A percentile compares a stretch with the other conserved stretches of the same genome.
Conservation (phyloP, 108 stramenopile genomes). For the Cylindrotheca closterium region DNA sequence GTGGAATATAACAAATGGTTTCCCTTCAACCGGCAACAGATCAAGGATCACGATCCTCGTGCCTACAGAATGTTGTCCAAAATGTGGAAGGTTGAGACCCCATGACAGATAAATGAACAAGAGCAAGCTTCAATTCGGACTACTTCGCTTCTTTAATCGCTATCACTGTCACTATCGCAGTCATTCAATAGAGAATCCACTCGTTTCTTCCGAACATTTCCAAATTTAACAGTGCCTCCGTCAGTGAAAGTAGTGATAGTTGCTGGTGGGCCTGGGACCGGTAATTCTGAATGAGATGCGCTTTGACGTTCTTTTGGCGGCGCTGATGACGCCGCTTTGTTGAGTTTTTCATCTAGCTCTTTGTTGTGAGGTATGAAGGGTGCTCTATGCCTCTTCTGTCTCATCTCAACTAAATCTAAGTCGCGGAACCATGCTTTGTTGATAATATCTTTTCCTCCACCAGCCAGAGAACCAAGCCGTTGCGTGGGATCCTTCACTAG, state of each 20-base stretch:
- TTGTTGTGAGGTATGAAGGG: conserved; percentile 79
- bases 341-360: conserved; percentile 2
- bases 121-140: no score
- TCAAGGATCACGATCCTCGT: conserved; percentile 82
- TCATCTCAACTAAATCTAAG: conserved; percentile 63
- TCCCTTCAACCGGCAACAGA: conserved; percentile 79
- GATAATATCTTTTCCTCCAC: conserved; percentile 60
- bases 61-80: conserved; percentile 66
- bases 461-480: conserved; percentile 57
- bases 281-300: not conserved
- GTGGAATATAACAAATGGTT: conserved; percentile 90
- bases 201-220: no score
- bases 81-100: conserved; percentile 60
- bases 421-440: conserved; percentile 60
- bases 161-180: no score
- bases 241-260: no score
- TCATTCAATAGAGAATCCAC: no score
- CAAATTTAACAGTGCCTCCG: no score
- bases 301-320: not conserved
- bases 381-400: conserved; percentile 55
- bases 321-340: not conserved
- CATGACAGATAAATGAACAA: not conserved
- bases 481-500: conserved; percentile 55
- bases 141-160: no score
- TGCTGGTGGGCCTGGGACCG: not conserved